Percentiles rank a stretch among this genome's conserved stretches.
Evolutionary conservation across 306 rosid species (phyloP).

Genomic region (Dalbergia oliveri): DNA sequence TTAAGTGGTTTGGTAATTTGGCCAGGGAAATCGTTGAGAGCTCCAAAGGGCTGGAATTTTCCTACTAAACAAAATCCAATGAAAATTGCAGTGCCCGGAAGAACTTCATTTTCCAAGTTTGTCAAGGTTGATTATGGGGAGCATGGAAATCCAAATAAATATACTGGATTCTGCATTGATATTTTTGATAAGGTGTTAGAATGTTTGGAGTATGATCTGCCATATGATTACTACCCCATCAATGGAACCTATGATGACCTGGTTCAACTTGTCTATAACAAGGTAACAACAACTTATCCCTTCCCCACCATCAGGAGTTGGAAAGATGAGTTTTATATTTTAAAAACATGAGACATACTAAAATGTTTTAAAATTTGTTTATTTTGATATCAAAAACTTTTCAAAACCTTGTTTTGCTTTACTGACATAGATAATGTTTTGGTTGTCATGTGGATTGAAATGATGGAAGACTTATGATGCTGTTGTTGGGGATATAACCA

Average conservation of each 20-base stretch:
- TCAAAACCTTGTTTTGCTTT: neutral
- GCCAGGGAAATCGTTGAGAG: conserved; percentile 63
- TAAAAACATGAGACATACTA: no score
- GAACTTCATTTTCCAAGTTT: conserved; percentile 62
- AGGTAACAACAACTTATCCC: conserved; percentile 52
- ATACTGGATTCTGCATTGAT: conserved; percentile 68
- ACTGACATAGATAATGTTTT: conserved; percentile 18
- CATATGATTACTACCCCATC: conserved; percentile 46
- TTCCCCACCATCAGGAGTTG: no score
- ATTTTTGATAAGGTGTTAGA: conserved; percentile 45
- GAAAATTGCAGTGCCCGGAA: conserved; percentile 77
- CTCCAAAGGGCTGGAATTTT: conserved; percentile 75
- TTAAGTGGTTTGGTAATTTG: conserved; percentile 59
- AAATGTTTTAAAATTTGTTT: no score
- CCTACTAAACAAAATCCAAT: conserved; percentile 59
- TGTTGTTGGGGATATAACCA: conserved; percentile 69
- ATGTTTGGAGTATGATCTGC: conserved; percentile 60
- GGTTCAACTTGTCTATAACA: conserved; percentile 60
- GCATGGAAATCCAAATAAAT: conserved; percentile 22
- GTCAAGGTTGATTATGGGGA: conserved; percentile 58
- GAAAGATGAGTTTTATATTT: no score
- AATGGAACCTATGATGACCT: conserved; percentile 55
- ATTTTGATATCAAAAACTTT: no score
- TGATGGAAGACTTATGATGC: conserved; percentile 66
- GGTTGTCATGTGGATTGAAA: conserved; percentile 40